A percentile compares a stretch with the other conserved stretches of the same genome.
phyloP scores from a whole-genome alignment of 305 asterid genomes.

The Fraxinus ornus region DNA sequence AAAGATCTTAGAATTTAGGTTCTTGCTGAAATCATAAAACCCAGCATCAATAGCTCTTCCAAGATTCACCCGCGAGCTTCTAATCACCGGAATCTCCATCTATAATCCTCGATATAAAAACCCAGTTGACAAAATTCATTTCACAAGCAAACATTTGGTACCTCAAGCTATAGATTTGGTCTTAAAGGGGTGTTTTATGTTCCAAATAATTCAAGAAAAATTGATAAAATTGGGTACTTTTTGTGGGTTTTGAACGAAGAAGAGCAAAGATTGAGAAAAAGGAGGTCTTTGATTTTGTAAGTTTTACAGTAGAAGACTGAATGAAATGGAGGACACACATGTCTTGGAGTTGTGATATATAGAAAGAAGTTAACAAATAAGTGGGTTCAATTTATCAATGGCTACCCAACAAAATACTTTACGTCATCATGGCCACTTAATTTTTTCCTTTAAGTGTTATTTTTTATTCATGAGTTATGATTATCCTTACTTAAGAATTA shows the following conservation, averaged over 20 bases:
- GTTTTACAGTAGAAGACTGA: not conserved
- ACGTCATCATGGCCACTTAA: too few species aligned
- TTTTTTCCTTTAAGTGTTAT: too few species aligned
- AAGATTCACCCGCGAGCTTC: constrained; percentile 64
- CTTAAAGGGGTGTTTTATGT: not conserved
- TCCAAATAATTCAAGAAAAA: not conserved
- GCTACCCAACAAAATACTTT: too few species aligned
- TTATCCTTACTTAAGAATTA: too few species aligned
- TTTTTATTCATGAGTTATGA: too few species aligned
- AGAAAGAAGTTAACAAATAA: not conserved
- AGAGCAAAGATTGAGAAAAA: not conserved
- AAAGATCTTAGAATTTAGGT: constrained; percentile 34
- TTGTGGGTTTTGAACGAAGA: not conserved
- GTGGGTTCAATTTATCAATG: too few species aligned
- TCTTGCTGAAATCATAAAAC: constrained; percentile 47
- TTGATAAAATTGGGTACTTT: not conserved
- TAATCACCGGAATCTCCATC: constrained; percentile 66
- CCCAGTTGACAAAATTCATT: constrained; percentile 14
- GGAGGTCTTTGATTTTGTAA: not conserved
- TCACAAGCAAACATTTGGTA: not conserved
- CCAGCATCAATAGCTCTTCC: constrained; percentile 43
- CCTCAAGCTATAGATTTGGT: not conserved
- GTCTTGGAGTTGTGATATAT: not conserved
- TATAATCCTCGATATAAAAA: constrained; percentile 8
- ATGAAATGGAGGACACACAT: not conserved